Conservation (phyloP, 2,329 filamentous ascomycete genomes). For the Cadophora luteo-olivacea region DNA sequence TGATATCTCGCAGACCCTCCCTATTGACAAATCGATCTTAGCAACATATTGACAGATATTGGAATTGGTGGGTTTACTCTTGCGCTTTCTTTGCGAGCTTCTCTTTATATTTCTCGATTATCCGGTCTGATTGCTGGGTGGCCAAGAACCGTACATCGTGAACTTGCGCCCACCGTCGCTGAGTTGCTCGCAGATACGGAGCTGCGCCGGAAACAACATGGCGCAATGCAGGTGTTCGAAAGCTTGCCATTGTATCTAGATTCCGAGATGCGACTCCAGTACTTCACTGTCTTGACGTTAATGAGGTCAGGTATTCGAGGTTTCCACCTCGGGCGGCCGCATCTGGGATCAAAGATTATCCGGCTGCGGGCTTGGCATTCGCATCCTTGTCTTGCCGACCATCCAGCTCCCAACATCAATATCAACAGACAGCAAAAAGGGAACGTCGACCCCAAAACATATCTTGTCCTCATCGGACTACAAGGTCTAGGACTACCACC, state of each 20-base stretch:
- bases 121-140: conserved; percentile 71
- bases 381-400: not conserved
- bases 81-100: conserved; percentile 86
- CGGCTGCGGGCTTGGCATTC: conserved; percentile 1
- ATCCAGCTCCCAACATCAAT: too few relatives aligned
- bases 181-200: conserved; percentile 50
- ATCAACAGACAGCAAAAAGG: too few relatives aligned
- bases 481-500: too few relatives aligned
- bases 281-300: not conserved
- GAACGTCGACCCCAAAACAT: too few relatives aligned
- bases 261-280: not conserved
- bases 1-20: conserved; percentile 72
- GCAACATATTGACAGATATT: conserved; percentile 10
- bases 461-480: too few relatives aligned
- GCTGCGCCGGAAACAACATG: conserved; percentile 44
- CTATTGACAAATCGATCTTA: conserved; percentile 35
- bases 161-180: conserved; percentile 89
- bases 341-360: conserved; percentile 13
- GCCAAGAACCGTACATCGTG: conserved; percentile 91
- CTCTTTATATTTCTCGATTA: conserved; percentile 84
- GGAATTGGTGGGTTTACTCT: conserved; percentile 50
- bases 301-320: not conserved
- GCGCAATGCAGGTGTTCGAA: conserved; percentile 56
- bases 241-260: conserved; percentile 53
- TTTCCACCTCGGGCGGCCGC: conserved; percentile 6